Base-by-base conservation (phyloP, 108 stramenopile species). In the Schizochytrium sp. region DNA sequence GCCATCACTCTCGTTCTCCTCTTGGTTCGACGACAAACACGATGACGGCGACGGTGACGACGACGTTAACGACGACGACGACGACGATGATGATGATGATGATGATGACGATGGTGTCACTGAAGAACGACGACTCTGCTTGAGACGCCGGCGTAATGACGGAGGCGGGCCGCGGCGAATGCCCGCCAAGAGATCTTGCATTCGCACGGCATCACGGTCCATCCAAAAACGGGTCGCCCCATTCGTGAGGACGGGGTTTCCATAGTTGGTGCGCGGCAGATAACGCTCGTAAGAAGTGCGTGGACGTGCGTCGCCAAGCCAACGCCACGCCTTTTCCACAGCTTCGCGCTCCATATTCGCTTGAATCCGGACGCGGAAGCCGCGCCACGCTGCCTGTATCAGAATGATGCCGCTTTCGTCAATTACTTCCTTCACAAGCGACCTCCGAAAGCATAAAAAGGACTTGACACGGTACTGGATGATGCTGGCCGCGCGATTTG, bases 341-440 rank as follows among this genome's bases (percentile, higher is more conserved):
- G 76, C 45, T 45, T 83, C 76, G 45, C 76, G 45, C 76, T 53
- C 51, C 45, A 83, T 83, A 53, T 83, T 83, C 25, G 76, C 76
- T 6, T 16, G 10, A 23, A 83, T 23, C 6, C 76, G 76, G n/a
- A 45, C 76, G 19, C 76, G 76, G 28, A 83, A 83, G 45, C 76
- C 76, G 51, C 76, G 76, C 76, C 76, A 83, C 16, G n/a, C 48
- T 12, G 48, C 48, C 76, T 83, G 76, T 8, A 83, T 53, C 10
- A 53, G 45, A 6, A 83, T 4, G 48, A 53, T 16, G 3, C 34
- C 34, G 12, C 14, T 16, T 18, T 16, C 18, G 41, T 69, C 63
- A 23, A 69, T 18, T 2, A 69, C 63, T 23, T 69, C 63, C 41
- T 69, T 69, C 8, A 69, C 63, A 18, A 69, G 34, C 8, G 63